Evolutionary conservation across 2,329 filamentous ascomycete species (phyloP).

Genomic region (Ophiosphaerella narmari): DNA sequence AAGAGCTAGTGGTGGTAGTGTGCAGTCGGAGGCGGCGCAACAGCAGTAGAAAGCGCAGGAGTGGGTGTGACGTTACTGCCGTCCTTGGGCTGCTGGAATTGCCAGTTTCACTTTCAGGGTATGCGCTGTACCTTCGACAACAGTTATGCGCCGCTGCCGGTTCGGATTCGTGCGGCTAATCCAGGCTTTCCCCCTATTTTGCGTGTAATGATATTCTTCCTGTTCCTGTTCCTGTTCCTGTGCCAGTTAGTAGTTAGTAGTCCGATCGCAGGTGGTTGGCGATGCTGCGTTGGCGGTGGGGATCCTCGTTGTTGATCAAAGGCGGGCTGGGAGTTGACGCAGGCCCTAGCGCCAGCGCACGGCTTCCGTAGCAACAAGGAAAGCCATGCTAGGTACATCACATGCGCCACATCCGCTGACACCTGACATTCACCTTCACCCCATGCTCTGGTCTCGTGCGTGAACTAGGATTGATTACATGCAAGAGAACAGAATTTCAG

Average conservation of each 20-base stretch:
- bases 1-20: neutral
- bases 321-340: constrained; percentile 9
- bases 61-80: constrained; percentile 24
- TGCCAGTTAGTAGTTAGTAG: constrained; percentile 40
- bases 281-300: constrained; percentile 29
- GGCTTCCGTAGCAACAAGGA: constrained; percentile 11
- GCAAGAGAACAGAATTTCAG: neutral
- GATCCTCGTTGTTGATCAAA: constrained; percentile 24
- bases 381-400: neutral
- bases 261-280: constrained; percentile 24
- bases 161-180: constrained; percentile 19
- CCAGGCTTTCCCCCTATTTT: constrained; percentile 3
- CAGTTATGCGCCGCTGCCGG: constrained; percentile 31
- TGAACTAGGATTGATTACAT: neutral
- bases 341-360: constrained; percentile 11
- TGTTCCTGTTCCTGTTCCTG: constrained; percentile 29
- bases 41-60: constrained; percentile 2
- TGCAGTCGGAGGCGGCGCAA: constrained; percentile 4
- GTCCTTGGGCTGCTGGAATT: constrained; percentile 16
- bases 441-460: no score
- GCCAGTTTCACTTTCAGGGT: constrained; percentile 33
- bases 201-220: constrained; percentile 4
- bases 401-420: neutral
- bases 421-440: neutral
- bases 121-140: constrained; percentile 17